A percentile compares a stretch with the other conserved stretches of the same genome.
These are phyloP conservation scores for Saprolegnia diclina DNA, from an alignment of 352 stramenopile genomes.

Conservation along the genomic window DNA sequence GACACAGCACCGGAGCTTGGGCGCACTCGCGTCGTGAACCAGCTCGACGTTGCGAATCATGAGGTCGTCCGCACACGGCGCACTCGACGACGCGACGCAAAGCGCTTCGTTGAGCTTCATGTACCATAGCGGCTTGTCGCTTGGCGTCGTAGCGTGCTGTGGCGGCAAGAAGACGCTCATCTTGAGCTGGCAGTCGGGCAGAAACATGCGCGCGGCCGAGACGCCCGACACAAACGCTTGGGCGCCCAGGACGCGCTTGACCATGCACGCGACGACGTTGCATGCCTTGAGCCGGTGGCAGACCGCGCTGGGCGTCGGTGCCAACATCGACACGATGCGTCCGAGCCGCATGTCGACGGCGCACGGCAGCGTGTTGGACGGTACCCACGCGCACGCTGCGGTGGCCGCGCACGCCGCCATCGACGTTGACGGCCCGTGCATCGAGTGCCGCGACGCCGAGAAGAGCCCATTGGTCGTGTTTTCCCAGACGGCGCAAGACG, in stretches of 20 bases:
- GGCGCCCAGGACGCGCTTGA: constrained; percentile 34
- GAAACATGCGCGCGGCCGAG: constrained; percentile 35
- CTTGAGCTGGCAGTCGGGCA: constrained; percentile 34
- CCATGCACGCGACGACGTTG: constrained; percentile 16
- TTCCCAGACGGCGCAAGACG: neutral
- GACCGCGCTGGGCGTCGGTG: neutral
- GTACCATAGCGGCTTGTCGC: constrained; percentile 35
- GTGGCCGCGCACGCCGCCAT: neutral
- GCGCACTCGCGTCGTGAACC: constrained; percentile 31
- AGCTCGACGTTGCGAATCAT: constrained; percentile 38
- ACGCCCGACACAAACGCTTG: constrained; percentile 35
- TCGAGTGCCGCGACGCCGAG: neutral
- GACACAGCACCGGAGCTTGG: constrained; percentile 36
- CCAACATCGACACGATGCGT: constrained; percentile 3
- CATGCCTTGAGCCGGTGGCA: constrained; percentile 6
- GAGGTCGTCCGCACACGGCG: neutral
- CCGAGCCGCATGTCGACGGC: constrained; percentile 8
- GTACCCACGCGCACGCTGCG: constrained; percentile 3
- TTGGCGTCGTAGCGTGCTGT: constrained; percentile 5
- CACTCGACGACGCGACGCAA: constrained; percentile 31
- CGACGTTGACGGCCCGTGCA: neutral
- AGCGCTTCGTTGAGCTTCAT: constrained; percentile 39
- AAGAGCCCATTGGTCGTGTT: constrained; percentile 1
- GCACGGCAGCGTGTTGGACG: constrained; percentile 6
- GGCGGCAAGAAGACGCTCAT: constrained; percentile 34